Base-by-base conservation (phyloP, 345 rosid species). In the Bruguiera gymnorhiza region DNA sequence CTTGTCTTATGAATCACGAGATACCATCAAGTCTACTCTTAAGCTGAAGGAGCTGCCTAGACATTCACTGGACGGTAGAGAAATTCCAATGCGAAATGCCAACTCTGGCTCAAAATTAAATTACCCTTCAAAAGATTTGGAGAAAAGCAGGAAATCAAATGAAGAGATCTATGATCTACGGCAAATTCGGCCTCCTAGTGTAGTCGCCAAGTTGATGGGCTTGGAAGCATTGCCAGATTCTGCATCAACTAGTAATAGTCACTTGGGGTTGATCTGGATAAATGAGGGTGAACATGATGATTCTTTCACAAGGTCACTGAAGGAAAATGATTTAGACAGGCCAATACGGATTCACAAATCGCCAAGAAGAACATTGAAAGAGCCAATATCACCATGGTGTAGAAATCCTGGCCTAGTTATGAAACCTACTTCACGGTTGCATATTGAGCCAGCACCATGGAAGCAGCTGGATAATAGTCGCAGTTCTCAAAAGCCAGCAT, bases 131-230 rank as follows among this genome's bases (percentile, higher is more conserved):
- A 83, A 83, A 75, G 81, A 72, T 73, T 63, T 70, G 29, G 70
- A 46, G 39, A 75, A 60, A 34, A 63, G 60, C 53, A 70, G 76
- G 51, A 71, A 74, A 72, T 83, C 81, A 55, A 72, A 70, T 67
- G 85, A 78, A 65, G 76, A 70, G 65, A 62, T 32, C 29, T 56
- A 31, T 73, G 51, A 63, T 75, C 65, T 54, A 29, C 79, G 67
- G 24, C 73, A 74, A 79, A 86, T 86, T 59, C 88, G 88, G 51
- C 88, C 90, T 64, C 83, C 98, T 4, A 82, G 89, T 79, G 90
- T 94, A 54, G 93, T 94, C 37, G 98, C 97, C 65, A 94, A 89
- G 83, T 83, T 94, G 78, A 94, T 94, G 97, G 98, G 98, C n/a
- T 87, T 89, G 84, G 98, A 91, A 37, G 75, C 88, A 57, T 75